Evolutionary conservation across 768 basidiomycete species (phyloP), one percentile per base, ranked within the genome.

Genomic region (Dioszegia aurantiaca): DNA sequence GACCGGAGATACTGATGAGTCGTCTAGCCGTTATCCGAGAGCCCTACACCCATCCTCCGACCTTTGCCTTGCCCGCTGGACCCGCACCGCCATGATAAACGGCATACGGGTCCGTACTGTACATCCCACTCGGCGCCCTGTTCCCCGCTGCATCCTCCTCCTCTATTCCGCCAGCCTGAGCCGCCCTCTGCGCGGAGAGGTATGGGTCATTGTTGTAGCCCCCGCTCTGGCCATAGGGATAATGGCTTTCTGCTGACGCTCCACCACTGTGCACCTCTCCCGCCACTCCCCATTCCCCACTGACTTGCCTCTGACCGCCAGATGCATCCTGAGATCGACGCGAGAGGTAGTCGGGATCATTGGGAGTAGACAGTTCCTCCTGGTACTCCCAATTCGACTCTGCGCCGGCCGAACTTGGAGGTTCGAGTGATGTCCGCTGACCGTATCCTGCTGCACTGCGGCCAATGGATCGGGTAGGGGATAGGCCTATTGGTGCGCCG

Each of bases 281-380:
- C 41, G 70, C 68, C 3, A 72, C 68, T 1, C 68, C 68, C 70
- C 70, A 72, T 57, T 69, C 65, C 17, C 70, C 70, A 14, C 68
- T 69, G 1, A 58, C 51, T 26, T 53, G 51, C 37, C 51, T 36
- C 37, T 28, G 27, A 16, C 14, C 26, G 14, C 33, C 33, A 6
- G 33, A 33, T 17, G 16, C 51, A 9, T 53, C 51, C n/a, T 27
- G n/a, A 19, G 51, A 53, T 12, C 39, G 36, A 17, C 51, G 51
- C 4, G 36, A 39, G 17, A 5, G 10, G 51, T 40, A 53, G 17
- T 53, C 37, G 16, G 51, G 42, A 26, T 56, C 52, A 16, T 49
- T 30, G 5, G 65, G 57, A 9, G 58, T 36, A 21, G 51, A 33
- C 27, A 62, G 54, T 33, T 52, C 42, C 47, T 62, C 58, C 56